Evolutionary conservation across 2,329 filamentous ascomycete species (phyloP).

Genomic region (Escovopsis sp.): DNA sequence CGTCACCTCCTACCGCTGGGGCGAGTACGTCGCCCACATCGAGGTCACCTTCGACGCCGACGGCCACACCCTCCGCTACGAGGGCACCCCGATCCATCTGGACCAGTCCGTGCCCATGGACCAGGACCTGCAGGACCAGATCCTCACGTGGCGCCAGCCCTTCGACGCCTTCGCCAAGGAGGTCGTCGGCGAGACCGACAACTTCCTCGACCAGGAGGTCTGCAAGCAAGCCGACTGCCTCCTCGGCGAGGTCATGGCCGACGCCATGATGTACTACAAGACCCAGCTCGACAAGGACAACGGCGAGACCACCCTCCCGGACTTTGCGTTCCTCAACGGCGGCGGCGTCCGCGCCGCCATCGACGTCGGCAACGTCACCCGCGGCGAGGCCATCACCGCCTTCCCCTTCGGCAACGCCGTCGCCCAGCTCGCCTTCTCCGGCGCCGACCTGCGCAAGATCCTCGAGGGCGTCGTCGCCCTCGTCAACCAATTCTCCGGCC

Average conservation of each 20-base stretch:
- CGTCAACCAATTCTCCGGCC: conserved; percentile 37
- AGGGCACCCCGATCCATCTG: conserved; percentile 47
- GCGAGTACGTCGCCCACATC: conserved; percentile 53
- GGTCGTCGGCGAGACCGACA: conserved; percentile 37
- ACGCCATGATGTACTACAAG: conserved; percentile 47
- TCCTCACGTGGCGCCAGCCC: conserved; percentile 41
- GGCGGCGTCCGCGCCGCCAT: conserved; percentile 51
- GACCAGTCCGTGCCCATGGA: conserved; percentile 46
- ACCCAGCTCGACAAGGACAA: conserved; percentile 23
- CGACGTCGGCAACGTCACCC: conserved; percentile 43
- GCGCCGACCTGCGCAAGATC: conserved; percentile 37
- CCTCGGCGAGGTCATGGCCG: conserved; percentile 38
- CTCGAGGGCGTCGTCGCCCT: conserved; percentile 43
- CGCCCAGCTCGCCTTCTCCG: conserved; percentile 38
- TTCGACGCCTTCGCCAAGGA: conserved; percentile 45
- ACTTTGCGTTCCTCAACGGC: conserved; percentile 47
- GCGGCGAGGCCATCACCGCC: conserved; percentile 45
- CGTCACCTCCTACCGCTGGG: conserved; percentile 53
- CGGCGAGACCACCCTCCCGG: conserved; percentile 16
- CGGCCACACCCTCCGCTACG: conserved; percentile 46
- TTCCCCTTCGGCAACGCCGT: conserved; percentile 54
- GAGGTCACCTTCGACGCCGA: conserved; percentile 46
- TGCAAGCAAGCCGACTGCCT: conserved; percentile 45
- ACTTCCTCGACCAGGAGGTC: conserved; percentile 41
- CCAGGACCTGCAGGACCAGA: conserved; percentile 37